Conservation (phyloP, 371 early-diverging fungal genomes). For the Zychaea mexicana region DNA sequence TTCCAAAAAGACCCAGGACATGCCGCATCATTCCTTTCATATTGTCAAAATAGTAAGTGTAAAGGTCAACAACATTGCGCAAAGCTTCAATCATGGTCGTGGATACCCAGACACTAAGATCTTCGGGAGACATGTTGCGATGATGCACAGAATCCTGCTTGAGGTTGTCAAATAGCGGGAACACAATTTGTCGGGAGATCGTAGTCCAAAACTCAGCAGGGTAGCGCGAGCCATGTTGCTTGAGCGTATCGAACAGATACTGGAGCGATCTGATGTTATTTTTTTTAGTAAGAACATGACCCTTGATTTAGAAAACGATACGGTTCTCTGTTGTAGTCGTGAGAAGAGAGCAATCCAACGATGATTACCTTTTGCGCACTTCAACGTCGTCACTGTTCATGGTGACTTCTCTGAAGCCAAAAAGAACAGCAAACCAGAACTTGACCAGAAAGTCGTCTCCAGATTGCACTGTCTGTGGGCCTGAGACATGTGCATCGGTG, state of each 20-base stretch:
- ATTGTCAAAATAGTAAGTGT: slow-evolving; percentile 75
- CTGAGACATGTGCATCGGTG: slow-evolving; percentile 32
- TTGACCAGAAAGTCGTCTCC: slow-evolving; percentile 51
- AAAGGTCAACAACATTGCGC: slow-evolving; percentile 85
- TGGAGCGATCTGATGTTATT: slow-evolving; percentile 61
- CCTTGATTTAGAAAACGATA: too few relatives aligned
- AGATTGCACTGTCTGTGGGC: slow-evolving; percentile 28
- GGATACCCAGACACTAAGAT: slow-evolving; percentile 59
- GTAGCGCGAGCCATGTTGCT: slow-evolving; percentile 68
- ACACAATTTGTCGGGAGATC: slow-evolving; percentile 80
- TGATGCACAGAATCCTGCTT: slow-evolving; percentile 34
- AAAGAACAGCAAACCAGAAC: slow-evolving; percentile 86
- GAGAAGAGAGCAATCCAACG: too few relatives aligned
- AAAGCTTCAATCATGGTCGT: slow-evolving; percentile 83
- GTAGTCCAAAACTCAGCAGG: slow-evolving; percentile 84
- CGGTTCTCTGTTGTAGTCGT: too few relatives aligned
- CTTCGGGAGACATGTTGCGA: slow-evolving; percentile 46
- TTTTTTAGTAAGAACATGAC: not conserved
- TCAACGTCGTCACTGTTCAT: slow-evolving; percentile 90
- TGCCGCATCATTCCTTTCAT: slow-evolving; percentile 71
- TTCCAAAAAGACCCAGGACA: slow-evolving; percentile 75
- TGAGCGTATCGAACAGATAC: slow-evolving; percentile 82
- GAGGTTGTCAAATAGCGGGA: slow-evolving; percentile 89
- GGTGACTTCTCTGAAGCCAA: slow-evolving; percentile 83
- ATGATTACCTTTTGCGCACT: slow-evolving; percentile 74